Base-by-base conservation (phyloP, 2,329 filamentous ascomycete species). In the Colletotrichum liaoningense region DNA sequence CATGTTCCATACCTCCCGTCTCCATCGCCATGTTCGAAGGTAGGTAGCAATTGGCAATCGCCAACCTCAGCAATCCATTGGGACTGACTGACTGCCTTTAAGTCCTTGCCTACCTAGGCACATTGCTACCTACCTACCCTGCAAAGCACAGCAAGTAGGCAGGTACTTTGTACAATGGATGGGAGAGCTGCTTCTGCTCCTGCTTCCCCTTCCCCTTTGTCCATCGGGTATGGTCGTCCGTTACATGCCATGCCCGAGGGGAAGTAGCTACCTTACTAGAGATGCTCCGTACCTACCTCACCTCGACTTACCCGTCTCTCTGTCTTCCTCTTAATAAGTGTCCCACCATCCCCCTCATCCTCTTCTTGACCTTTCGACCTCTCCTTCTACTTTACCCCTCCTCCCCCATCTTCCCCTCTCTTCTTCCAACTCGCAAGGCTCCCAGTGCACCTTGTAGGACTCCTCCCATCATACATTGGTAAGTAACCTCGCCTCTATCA, bases 351-450 rank as follows among this genome's bases (percentile, higher is more conserved):
- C 68, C 66, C 63, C 42, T 49, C 38, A 59, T n/a, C 54, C 30
- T 14, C 19, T n/a, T n/a, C 55, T 42, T 38, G 24, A n/a, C 16
- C 22, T 67, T 7, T 64, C 30, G 56, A 35, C 30, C 22, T 49
- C 49, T 58, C 46, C 28, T 63, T 63, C 63, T 72, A 26, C 22
- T 67, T 35, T 60, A 68, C 69, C 66, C 57, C 72, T 63, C 42
- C 58, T 55, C 38, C 30, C 12, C 49, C 35, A 35, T 24, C 35
- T 52, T 22, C 19, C 19, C 68, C 55, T 30, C 46, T 57, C 38
- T 28, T 46, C 54, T 58, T 14, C 22, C 19, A 42, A 42, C 5
- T 55, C 49, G 33, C 52, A 69, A 58, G 64, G 66, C 66, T 42
- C 64, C 42, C 55, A 19, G 54, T 46, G 26, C 22, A 52, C 30